A percentile compares a stretch with the other conserved stretches of the same genome.
phyloP scores from a whole-genome alignment of 1,139 yeast species.

The Yamadazyma sp. region DNA sequence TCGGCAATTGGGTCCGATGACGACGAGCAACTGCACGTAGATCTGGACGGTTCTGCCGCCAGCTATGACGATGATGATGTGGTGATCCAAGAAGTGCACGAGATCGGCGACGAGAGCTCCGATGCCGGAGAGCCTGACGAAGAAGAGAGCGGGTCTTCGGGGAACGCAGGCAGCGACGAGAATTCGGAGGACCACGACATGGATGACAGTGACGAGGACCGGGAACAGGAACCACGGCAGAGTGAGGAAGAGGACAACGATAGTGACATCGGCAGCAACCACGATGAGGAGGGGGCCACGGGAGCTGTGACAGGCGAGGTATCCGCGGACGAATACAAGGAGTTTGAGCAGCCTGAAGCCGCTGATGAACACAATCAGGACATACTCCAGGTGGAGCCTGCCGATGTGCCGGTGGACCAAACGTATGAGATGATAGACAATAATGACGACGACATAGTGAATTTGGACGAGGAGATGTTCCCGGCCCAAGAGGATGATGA shows the following conservation, averaged over 20 bases:
- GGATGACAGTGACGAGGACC: slow-evolving; percentile 8
- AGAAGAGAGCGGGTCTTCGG: neutral
- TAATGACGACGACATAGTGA: slow-evolving; percentile 12
- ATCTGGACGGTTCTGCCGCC: slow-evolving; percentile 2
- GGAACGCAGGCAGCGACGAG: neutral
- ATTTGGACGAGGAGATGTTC: slow-evolving; percentile 8
- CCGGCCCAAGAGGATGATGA: too few species aligned
- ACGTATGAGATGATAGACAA: slow-evolving; percentile 5
- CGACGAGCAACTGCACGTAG: neutral
- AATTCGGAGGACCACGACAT: slow-evolving; percentile 4
- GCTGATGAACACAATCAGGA: neutral
- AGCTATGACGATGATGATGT: slow-evolving; percentile 2
- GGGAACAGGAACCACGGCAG: neutral
- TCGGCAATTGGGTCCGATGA: neutral
- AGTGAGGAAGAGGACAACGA: slow-evolving; percentile 1
- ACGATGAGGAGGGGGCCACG: slow-evolving; percentile 1
- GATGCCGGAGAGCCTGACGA: slow-evolving; percentile 4
- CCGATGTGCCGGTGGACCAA: neutral
- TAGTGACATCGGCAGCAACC: neutral
- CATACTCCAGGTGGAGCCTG: too few species aligned
- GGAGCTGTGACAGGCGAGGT: too few species aligned
- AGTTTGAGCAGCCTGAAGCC: neutral
- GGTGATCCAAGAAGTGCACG: slow-evolving; percentile 1
- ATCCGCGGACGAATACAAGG: too few species aligned
- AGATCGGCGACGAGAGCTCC: slow-evolving; percentile 2